Evolutionary conservation across 345 rosid species (phyloP).

Genomic region (Citropsis articulata): DNA sequence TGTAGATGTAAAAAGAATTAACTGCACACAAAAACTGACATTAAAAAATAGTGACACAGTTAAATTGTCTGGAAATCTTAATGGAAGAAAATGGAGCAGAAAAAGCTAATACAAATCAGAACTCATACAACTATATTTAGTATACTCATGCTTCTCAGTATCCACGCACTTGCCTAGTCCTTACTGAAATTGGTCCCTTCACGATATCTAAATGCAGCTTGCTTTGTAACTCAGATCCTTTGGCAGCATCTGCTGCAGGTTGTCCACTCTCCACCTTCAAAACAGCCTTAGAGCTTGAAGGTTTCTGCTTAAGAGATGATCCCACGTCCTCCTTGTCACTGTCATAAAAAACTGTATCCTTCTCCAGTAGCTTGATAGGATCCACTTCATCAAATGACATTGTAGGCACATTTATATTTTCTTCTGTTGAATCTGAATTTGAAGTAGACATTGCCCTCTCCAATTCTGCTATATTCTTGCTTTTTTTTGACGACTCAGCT

Average conservation of each 20-base stretch:
- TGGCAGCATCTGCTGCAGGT: slow-evolving; percentile 19
- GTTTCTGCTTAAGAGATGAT: slow-evolving; percentile 19
- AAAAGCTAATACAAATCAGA: slow-evolving; percentile 16
- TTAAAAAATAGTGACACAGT: slow-evolving; percentile 17
- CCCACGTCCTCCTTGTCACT: slow-evolving; percentile 42
- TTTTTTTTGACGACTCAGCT: slow-evolving; percentile 19
- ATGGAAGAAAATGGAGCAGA: slow-evolving; percentile 12
- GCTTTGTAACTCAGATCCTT: slow-evolving; percentile 25
- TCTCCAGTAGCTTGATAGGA: slow-evolving; percentile 51
- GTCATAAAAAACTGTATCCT: slow-evolving; percentile 53
- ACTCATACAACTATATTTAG: neutral
- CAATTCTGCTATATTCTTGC: slow-evolving; percentile 25
- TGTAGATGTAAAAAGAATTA: neutral
- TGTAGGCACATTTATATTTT: slow-evolving; percentile 19
- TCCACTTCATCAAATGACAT: slow-evolving; percentile 45
- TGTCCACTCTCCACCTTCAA: slow-evolving; percentile 29
- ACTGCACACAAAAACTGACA: slow-evolving; percentile 5
- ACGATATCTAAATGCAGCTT: slow-evolving; percentile 27
- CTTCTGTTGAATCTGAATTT: slow-evolving; percentile 43
- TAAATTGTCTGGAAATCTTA: slow-evolving; percentile 12
- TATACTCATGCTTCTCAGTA: slow-evolving; percentile 39
- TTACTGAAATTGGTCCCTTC: slow-evolving; percentile 51
- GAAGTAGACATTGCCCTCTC: slow-evolving; percentile 29
- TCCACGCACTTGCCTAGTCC: slow-evolving; percentile 63
- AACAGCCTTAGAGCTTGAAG: slow-evolving; percentile 32